Evolutionary conservation across 2,329 filamentous ascomycete genomes (phyloP), one percentile per base, ranked within the genome.

Genomic region (Ilyonectria robusta): DNA sequence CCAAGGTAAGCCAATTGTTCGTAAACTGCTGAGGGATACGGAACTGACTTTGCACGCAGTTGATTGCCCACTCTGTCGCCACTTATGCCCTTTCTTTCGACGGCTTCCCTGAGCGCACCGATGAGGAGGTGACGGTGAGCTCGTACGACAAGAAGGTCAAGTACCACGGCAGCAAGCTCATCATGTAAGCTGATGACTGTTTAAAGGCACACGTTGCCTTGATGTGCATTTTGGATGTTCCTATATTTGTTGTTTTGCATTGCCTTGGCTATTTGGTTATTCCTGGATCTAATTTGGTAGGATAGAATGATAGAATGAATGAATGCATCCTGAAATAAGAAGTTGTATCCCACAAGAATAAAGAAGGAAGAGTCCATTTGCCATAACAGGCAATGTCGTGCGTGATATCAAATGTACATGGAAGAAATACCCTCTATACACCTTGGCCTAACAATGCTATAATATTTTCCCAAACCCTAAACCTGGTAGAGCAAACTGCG

Each of bases 21-120:
- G 4, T 3, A 33, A 23, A 53, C 8, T 13, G n/a, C 15, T 55
- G 3, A 15, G 15, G 10, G 42, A 42, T 17, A 37, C 55, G 21
- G 33, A 21, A 57, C 74, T 78, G 59, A 78, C 65, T 23, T 23
- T 66, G 19, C 35, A 33, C 55, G 4, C 60, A 88, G 87, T 82
- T 91, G 40, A 91, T 94, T 71, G 92, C 92, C 3, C 90, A 93
- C 79, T 90, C 90, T 1, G 88, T 93, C n/a, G 92, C 91, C 1
- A 91, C 89, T 0, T 94, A 89, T 73, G 91, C 91, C 11, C 77
- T 82, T 4, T 92, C 89, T 0, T 90, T 93, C 70, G 83, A 91
- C 5, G 88, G 86, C 10, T 92, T 93, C 80, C 91, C 91, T 0
- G 78, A 89, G 79, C 83, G 89, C 29, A 79, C 78, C 1, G 71